A percentile compares a stretch with the other conserved stretches of the same genome.
Evolutionary conservation across 2,329 filamentous ascomycete species (phyloP).

Genomic region (Endocalyx cinctus): DNA sequence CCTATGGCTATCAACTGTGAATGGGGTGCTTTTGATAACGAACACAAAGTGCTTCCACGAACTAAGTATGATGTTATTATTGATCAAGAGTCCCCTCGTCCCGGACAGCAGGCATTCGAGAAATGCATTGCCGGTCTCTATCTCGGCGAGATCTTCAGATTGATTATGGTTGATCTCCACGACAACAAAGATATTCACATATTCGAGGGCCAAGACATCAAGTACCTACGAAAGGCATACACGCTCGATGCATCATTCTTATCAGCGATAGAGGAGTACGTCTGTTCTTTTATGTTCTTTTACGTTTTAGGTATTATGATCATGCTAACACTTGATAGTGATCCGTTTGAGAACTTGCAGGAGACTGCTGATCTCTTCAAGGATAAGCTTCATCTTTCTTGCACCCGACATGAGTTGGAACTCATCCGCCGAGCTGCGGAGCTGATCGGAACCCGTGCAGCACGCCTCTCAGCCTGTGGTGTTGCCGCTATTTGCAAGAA

Average conservation of each 20-base stretch:
- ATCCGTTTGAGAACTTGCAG: constrained; percentile 90
- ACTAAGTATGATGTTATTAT: constrained; percentile 84
- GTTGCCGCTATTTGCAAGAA: constrained; percentile 96
- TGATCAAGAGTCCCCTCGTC: constrained; percentile 86
- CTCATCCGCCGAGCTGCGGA: constrained; percentile 85
- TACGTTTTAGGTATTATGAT: constrained; percentile 1
- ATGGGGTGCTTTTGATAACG: constrained; percentile 95
- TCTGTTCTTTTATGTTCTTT: constrained; percentile 12
- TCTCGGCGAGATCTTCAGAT: constrained; percentile 88
- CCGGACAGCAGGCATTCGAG: constrained; percentile 92
- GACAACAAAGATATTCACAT: constrained; percentile 70
- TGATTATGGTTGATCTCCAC: constrained; percentile 80
- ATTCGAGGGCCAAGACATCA: constrained; percentile 79
- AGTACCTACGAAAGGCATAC: constrained; percentile 79
- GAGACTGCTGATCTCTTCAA: constrained; percentile 83
- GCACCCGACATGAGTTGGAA: constrained; percentile 76
- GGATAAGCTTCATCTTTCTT: constrained; percentile 65
- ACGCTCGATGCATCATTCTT: constrained; percentile 90
- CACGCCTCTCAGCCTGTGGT: constrained; percentile 88
- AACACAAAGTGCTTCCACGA: constrained; percentile 78
- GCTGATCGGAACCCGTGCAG: constrained; percentile 90
- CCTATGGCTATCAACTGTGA: constrained; percentile 98
- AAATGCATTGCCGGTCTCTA: constrained; percentile 98
- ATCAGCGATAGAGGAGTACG: constrained; percentile 82
- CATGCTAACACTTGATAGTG: constrained; percentile 44